These are phyloP conservation scores for Gryganskiella cystojenkinii DNA, from an alignment of 192 early-diverging fungal species.

Conservation along the genomic window DNA sequence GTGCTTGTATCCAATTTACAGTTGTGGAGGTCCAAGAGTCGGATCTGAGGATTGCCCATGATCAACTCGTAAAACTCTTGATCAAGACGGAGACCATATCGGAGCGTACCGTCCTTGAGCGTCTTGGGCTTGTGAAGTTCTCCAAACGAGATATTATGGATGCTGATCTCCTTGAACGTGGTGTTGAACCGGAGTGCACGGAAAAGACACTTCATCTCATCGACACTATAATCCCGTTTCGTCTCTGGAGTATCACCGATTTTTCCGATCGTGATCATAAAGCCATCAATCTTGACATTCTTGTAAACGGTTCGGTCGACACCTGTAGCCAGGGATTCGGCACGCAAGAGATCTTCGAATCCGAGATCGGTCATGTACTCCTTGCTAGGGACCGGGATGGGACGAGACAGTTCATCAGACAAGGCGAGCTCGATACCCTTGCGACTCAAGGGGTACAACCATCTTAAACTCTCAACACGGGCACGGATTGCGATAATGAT, in stretches of 20 bases:
- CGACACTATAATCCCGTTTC: slow-evolving; percentile 27
- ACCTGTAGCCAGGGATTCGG: slow-evolving; percentile 31
- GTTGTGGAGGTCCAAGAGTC: slow-evolving; percentile 26
- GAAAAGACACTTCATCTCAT: slow-evolving; percentile 47
- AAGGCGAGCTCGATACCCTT: slow-evolving; percentile 42
- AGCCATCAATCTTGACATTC: slow-evolving; percentile 27
- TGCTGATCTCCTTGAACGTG: slow-evolving; percentile 46
- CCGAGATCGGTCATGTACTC: slow-evolving; percentile 39
- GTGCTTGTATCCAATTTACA: slow-evolving; percentile 28
- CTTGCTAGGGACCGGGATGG: slow-evolving; percentile 42
- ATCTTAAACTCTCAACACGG: slow-evolving; percentile 37
- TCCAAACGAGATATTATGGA: slow-evolving; percentile 34
- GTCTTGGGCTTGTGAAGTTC: slow-evolving; percentile 38
- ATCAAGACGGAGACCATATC: slow-evolving; percentile 45
- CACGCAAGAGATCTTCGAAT: slow-evolving; percentile 38
- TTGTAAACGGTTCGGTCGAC: slow-evolving; percentile 27
- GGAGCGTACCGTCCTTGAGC: slow-evolving; percentile 41
- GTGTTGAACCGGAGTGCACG: slow-evolving; percentile 47
- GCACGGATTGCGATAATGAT: slow-evolving; percentile 47
- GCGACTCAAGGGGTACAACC: slow-evolving; percentile 40
- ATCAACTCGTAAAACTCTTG: slow-evolving; percentile 50
- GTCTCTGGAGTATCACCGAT: slow-evolving; percentile 12
- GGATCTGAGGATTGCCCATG: slow-evolving; percentile 52
- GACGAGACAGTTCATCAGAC: slow-evolving; percentile 23
- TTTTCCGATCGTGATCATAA: slow-evolving; percentile 16